Base-by-base conservation (phyloP, 2,329 filamentous ascomycete genomes). In the Alternaria conjuncta region DNA sequence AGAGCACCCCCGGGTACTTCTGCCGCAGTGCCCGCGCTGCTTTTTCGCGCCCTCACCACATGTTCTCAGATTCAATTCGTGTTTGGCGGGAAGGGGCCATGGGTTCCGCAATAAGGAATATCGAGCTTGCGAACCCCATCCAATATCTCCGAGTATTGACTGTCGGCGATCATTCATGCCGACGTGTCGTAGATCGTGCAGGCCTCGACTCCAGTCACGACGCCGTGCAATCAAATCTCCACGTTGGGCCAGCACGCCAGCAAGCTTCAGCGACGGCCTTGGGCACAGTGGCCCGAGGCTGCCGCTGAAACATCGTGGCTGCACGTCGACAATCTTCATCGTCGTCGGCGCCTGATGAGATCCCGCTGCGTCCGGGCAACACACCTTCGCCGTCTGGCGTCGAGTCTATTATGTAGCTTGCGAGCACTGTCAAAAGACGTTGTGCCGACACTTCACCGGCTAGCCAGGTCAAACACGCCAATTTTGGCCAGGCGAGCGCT, bases 391-490 rank as follows among this genome's bases (percentile, higher is more conserved):
- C 30, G 15, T n/a, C 41, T 23, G 47, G 60, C 55, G 55, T 36
- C 20, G 28, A 47, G 25, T 49, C 43, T 20, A 50, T 45, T 11
- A 25, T 53, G 50, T 30, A 59, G 47, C 54, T 59, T n/a, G 47
- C 46, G 55, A 51, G 51, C 55, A 56, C 46, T 63, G 55, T 59
- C 63, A 63, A 64, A 58, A 61, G 45, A 58, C 60, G 60, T 55
- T 63, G 54, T 58, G 61, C 55, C 57, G 57, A 55, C 47, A 41
- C 59, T 53, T 55, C 55, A 53, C 56, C 57, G 50, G 56, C 56
- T 55, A 60, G 58, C 55, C 60, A 62, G 30, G 50, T 72, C 55
- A 66, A 71, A 68, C 64, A 67, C 57, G 50, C 68, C 67, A 69
- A 59, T 62, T 68, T 55, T 23, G 50, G 53, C 58, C 56, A 45